Percentiles rank a stretch among this genome's conserved stretches.
Evolutionary conservation across 306 rosid genomes (phyloP).

Genomic region (Inga laurina): DNA sequence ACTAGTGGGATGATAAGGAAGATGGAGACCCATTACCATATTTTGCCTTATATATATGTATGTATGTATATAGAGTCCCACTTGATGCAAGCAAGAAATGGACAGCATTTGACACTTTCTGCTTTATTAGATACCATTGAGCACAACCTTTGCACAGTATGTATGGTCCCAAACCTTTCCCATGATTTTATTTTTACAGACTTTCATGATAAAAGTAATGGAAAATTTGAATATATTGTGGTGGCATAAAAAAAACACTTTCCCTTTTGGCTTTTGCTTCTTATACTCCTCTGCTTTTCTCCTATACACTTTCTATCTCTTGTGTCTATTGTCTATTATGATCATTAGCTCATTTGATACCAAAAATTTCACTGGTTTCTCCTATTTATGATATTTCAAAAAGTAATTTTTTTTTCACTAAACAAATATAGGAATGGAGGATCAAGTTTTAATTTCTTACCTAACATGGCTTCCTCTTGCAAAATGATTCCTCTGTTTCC

Average conservation of each 20-base stretch:
- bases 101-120: conserved; percentile 40
- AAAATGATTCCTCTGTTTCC: conserved; percentile 30
- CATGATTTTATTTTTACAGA: conserved; percentile 31
- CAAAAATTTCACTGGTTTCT: background rate
- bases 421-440: background rate
- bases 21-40: conserved; percentile 37
- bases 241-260: background rate
- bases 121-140: conserved; percentile 27
- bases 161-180: conserved; percentile 34
- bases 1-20: conserved; percentile 47
- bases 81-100: conserved; percentile 33
- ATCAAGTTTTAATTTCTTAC: conserved; percentile 31
- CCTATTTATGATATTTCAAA: background rate
- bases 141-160: conserved; percentile 21
- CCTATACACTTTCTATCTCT: background rate
- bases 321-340: background rate
- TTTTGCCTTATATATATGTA: background rate
- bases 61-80: conserved; percentile 23
- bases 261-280: conserved; percentile 30
- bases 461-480: conserved; percentile 28
- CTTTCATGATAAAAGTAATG: background rate
- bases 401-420: background rate
- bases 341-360: background rate
- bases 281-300: conserved; percentile 23
- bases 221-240: background rate